Base-by-base conservation (phyloP, 2,329 filamentous ascomycete species). In the Helotiales sp. region DNA sequence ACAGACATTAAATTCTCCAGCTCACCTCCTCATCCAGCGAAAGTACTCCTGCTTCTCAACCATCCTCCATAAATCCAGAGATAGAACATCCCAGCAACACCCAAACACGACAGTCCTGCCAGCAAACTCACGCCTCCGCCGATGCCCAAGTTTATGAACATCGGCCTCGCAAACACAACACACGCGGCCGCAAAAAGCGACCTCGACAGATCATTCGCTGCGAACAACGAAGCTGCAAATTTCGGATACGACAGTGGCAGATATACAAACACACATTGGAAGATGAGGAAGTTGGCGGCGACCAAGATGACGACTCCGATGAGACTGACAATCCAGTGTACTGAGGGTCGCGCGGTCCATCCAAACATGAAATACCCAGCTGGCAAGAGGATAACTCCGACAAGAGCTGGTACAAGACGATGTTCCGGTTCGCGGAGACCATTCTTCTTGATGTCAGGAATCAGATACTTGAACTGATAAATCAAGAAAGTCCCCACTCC, bases 101-200 rank as follows among this genome's bases (percentile, higher is more conserved):
- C 55, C 12, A 58, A n/a, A 29, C 55, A 58, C 2, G 52, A 54
- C 50, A 61, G 12, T 29, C 59, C 55, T 15, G 59, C 85, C 5
- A 89, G 75, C 31, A 89, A 64, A 59, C 77, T 82, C 1, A 80
- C 77, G 2, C 85, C 86, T 44, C 72, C 75, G 5, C 77, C 83
- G 27, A 88, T 79, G 13, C 84, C 84, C 5, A 88, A 66, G 63
- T 85, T 83, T 15, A 73, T 70, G 56, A 81, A 88, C 54, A 88
- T 75, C 5, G 85, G 84, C 47, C 80, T 76, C 0, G 81, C 79
- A 64, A 87, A 87, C 19, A 87, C 72, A 46, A 88, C 78, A 25
- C 80, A 81, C 0, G 79, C 84, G 52, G 81, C 83, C 6, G 85
- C 86, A 2, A 88, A 72, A 2, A 81, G 77, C 19, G 77, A 79